A percentile compares a stretch with the other conserved stretches of the same genome.
Evolutionary conservation across 2,329 filamentous ascomycete genomes (phyloP).

Genomic region (Aspergillus oerlinghausenensis): DNA sequence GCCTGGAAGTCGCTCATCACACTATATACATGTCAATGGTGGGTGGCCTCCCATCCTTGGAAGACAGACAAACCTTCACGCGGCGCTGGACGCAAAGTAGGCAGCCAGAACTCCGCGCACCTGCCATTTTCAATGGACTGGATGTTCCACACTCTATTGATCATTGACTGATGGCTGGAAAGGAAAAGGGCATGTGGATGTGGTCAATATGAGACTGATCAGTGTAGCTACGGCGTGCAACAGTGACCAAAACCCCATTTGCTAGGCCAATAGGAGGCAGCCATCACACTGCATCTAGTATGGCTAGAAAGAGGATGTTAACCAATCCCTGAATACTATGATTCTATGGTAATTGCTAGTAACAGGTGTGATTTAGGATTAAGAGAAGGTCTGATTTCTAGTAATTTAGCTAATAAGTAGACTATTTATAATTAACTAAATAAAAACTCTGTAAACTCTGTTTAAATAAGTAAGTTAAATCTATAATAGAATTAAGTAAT

Average conservation of each 20-base stretch:
- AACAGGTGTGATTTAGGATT: too few species aligned
- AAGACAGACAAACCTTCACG: constrained; percentile 20
- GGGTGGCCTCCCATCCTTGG: not conserved
- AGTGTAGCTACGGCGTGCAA: not conserved
- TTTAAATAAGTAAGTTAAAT: too few species aligned
- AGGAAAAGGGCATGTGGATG: not conserved
- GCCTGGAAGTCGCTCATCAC: constrained; percentile 29
- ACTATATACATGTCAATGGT: constrained; percentile 19
- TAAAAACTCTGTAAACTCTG: too few species aligned
- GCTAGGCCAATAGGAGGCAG: too few species aligned
- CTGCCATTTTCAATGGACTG: constrained; percentile 15
- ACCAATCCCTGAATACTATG: too few species aligned
- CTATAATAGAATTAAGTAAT: too few species aligned
- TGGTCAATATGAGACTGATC: not conserved
- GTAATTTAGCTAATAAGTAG: too few species aligned
- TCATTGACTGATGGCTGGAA: not conserved
- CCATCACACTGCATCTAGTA: too few species aligned
- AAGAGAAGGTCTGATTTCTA: too few species aligned
- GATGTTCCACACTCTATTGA: not conserved
- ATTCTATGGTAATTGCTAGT: too few species aligned
- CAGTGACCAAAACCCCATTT: not conserved
- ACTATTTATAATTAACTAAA: too few species aligned
- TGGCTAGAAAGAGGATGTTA: too few species aligned
- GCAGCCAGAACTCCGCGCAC: constrained; percentile 23
- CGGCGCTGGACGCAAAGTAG: constrained; percentile 24